Percentiles rank a stretch among this genome's conserved stretches.
Evolutionary conservation across 2,329 filamentous ascomycete species (phyloP).

Genomic region (Penicillium digitatum): DNA sequence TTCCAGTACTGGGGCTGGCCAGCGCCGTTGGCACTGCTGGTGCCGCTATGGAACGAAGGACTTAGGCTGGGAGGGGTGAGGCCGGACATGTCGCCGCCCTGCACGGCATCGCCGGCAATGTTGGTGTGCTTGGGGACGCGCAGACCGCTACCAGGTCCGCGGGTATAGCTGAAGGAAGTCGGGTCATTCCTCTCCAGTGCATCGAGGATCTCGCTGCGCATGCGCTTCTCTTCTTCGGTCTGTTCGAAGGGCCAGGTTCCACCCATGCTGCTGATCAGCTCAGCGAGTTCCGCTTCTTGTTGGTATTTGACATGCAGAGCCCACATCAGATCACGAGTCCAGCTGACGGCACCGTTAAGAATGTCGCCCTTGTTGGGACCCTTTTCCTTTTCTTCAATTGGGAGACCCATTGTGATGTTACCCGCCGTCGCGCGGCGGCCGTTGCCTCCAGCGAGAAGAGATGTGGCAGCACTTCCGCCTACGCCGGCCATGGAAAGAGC

Average conservation of each 20-base stretch:
- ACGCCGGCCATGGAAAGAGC: constrained; percentile 75
- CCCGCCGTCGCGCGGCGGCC: constrained; percentile 74
- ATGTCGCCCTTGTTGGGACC: constrained; percentile 99
- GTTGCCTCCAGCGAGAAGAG: constrained; percentile 77
- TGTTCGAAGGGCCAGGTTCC: constrained; percentile 74
- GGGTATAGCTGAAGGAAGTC: constrained; percentile 75
- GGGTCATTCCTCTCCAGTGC: constrained; percentile 76
- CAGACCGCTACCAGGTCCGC: constrained; percentile 76
- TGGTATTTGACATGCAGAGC: constrained; percentile 83
- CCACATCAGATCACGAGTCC: constrained; percentile 98
- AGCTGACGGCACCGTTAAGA: constrained; percentile 91
- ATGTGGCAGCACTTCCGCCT: constrained; percentile 63
- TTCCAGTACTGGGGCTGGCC: constrained; percentile 54
- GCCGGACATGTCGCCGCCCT: constrained; percentile 38
- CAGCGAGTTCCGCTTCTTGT: constrained; percentile 80
- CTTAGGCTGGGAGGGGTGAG: constrained; percentile 62
- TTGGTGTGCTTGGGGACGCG: constrained; percentile 93
- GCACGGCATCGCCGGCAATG: constrained; percentile 73
- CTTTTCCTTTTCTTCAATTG: constrained; percentile 96
- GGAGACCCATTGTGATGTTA: constrained; percentile 87
- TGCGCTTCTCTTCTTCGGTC: constrained; percentile 88
- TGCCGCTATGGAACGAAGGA: constrained; percentile 67
- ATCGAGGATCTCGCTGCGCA: constrained; percentile 89
- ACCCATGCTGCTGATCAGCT: constrained; percentile 67
- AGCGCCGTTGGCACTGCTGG: constrained; percentile 56